phyloP scores from a whole-genome alignment of 2,329 filamentous ascomycete genomes.

The Sclerotinia nivalis region DNA sequence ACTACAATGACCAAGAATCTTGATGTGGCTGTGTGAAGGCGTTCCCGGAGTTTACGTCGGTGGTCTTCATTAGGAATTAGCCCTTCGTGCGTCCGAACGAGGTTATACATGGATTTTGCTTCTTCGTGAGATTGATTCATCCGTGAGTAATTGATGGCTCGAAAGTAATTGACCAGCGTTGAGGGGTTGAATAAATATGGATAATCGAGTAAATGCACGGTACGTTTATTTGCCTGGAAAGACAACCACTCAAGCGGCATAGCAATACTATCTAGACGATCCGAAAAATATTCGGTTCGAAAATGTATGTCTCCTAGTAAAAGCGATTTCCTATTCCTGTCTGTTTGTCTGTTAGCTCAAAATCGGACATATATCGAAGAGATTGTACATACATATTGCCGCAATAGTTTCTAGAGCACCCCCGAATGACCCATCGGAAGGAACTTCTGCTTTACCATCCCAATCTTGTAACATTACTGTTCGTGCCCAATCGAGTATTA shows the following conservation, averaged over 20 bases:
- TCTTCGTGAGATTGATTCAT: constrained; percentile 82
- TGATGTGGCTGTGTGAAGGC: constrained; percentile 65
- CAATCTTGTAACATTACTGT: constrained; percentile 77
- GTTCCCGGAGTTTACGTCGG: constrained; percentile 60
- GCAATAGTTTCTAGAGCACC: constrained; percentile 74
- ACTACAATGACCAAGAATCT: constrained; percentile 72
- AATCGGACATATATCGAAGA: not conserved
- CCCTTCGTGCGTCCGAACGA: constrained; percentile 56
- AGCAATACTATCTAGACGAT: constrained; percentile 71
- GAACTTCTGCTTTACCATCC: constrained; percentile 72
- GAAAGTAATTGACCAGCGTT: constrained; percentile 78
- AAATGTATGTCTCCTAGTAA: constrained; percentile 70
- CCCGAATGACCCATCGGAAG: constrained; percentile 70
- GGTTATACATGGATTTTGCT: constrained; percentile 57
- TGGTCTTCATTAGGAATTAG: constrained; percentile 59
- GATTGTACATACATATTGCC: constrained; percentile 61
- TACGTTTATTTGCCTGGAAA: constrained; percentile 60
- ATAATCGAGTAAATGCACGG: constrained; percentile 74
- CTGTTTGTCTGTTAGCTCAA: constrained; percentile 43
- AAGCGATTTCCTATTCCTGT: constrained; percentile 62
- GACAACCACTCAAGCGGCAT: constrained; percentile 73
- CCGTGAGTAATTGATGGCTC: constrained; percentile 79
- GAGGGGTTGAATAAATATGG: constrained; percentile 76
- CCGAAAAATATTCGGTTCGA: constrained; percentile 71
- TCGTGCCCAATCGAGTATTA: constrained; percentile 70